Conservation (phyloP, 306 rosid species). For the Casuarina cunninghamiana region DNA sequence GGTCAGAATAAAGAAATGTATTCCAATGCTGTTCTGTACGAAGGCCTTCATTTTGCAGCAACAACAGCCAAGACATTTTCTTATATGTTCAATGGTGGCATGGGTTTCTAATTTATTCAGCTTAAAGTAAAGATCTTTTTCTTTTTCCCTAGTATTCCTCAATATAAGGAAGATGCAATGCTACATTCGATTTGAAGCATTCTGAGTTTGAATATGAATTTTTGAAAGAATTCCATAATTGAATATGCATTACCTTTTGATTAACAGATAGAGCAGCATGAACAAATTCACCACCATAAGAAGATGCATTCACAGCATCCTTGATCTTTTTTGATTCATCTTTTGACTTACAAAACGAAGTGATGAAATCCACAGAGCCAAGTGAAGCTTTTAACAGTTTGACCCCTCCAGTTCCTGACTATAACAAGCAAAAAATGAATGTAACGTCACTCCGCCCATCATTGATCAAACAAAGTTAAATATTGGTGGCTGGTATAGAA, state of each 20-base stretch:
- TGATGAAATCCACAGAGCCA: conserved; percentile 94
- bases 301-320: conserved; percentile 82
- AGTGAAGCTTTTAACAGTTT: conserved; percentile 75
- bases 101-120: too few relatives aligned
- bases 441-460: conserved; percentile 30
- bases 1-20: neutral
- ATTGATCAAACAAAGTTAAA: conserved; percentile 17
- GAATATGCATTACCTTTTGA: conserved; percentile 56
- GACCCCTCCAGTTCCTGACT: conserved; percentile 62
- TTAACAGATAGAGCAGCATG: conserved; percentile 89
- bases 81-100: too few relatives aligned
- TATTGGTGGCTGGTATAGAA: conserved; percentile 13
- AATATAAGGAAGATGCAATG: neutral
- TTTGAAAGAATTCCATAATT: neutral
- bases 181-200: neutral
- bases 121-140: too few relatives aligned
- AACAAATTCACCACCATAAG: conserved; percentile 87
- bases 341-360: conserved; percentile 73
- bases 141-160: too few relatives aligned
- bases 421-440: conserved; percentile 44
- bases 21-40: neutral
- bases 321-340: conserved; percentile 68
- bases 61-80: neutral
- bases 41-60: neutral
- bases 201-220: neutral